Conservation (phyloP, 129 eudicot genomes). For the Lactuca saligna region DNA sequence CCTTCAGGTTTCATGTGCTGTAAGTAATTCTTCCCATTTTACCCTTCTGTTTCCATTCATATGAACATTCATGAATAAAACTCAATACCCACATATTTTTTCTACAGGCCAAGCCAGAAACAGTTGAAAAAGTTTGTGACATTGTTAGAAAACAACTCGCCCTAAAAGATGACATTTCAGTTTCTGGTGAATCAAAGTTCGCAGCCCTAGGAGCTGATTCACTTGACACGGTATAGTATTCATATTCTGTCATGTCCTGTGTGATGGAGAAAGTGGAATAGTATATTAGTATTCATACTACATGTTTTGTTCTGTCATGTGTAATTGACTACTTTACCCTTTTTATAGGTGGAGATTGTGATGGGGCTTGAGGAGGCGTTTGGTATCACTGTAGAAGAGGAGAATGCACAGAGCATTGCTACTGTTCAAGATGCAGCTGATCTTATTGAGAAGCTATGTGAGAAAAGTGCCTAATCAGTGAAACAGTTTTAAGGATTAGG, state of each 20-base stretch:
- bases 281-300: not conserved
- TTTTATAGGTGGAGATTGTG: conserved; percentile 56
- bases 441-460: conserved; percentile 48
- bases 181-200: conserved; percentile 68
- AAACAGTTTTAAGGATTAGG: not conserved
- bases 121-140: conserved; percentile 63
- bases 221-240: conserved; percentile 72
- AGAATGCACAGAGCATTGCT: conserved; percentile 47
- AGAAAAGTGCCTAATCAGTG: conserved; percentile 24
- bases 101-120: conserved; percentile 88
- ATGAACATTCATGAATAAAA: not conserved
- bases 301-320: not conserved
- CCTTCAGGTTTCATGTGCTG: conserved; percentile 40
- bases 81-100: not conserved
- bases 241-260: not conserved
- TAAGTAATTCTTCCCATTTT: conserved; percentile 24
- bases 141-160: conserved; percentile 93
- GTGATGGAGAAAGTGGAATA: too few relatives aligned
- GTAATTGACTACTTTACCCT: not conserved
- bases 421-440: conserved; percentile 64
- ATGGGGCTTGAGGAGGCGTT: conserved; percentile 58
- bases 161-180: conserved; percentile 47
- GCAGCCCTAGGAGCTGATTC: conserved; percentile 93
- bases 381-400: conserved; percentile 52
- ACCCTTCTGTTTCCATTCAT: not conserved